phyloP scores from a whole-genome alignment of 1,139 yeast genomes.

The Kurtzmaniella quercitrusa region DNA sequence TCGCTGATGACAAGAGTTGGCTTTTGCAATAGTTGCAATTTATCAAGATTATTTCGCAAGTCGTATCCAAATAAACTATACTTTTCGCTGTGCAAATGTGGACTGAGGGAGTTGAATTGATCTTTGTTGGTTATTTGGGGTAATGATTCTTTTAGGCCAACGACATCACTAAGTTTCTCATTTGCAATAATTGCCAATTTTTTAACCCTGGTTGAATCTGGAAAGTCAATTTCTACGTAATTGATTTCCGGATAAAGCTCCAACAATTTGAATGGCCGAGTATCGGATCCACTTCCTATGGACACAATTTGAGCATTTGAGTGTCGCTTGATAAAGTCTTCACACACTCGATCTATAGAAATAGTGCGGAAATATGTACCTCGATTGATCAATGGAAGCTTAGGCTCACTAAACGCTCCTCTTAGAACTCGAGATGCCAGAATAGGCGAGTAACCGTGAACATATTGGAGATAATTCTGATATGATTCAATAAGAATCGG shows the following conservation, averaged over 20 bases:
- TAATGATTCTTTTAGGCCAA: conserved; percentile 13
- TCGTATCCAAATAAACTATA: conserved; percentile 59
- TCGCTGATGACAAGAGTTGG: conserved; percentile 83
- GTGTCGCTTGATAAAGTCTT: conserved; percentile 40
- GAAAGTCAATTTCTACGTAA: conserved; percentile 77
- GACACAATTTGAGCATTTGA: conserved; percentile 58
- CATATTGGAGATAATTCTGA: conserved; percentile 29
- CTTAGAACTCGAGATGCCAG: conserved; percentile 42
- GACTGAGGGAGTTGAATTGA: conserved; percentile 19
- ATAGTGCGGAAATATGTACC: conserved; percentile 79
- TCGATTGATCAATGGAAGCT: conserved; percentile 74
- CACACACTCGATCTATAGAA: conserved; percentile 55
- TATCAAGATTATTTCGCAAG: conserved; percentile 29
- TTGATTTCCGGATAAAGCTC: conserved; percentile 23
- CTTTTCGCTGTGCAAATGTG: conserved; percentile 36
- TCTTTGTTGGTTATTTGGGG: conserved; percentile 16
- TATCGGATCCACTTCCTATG: conserved; percentile 96
- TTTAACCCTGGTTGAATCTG: conserved; percentile 58
- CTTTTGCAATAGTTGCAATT: conserved; percentile 8
- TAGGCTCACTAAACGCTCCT: conserved; percentile 38
- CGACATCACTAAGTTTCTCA: conserved; percentile 16
- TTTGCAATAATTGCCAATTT: conserved; percentile 45
- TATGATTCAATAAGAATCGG: conserved; percentile 41
- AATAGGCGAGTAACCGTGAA: conserved; percentile 37
- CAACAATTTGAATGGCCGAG: conserved; percentile 60